These are phyloP conservation scores for Calamus simplicifolius DNA, from an alignment of 176 grass and related monocot species.

Conservation along the genomic window DNA sequence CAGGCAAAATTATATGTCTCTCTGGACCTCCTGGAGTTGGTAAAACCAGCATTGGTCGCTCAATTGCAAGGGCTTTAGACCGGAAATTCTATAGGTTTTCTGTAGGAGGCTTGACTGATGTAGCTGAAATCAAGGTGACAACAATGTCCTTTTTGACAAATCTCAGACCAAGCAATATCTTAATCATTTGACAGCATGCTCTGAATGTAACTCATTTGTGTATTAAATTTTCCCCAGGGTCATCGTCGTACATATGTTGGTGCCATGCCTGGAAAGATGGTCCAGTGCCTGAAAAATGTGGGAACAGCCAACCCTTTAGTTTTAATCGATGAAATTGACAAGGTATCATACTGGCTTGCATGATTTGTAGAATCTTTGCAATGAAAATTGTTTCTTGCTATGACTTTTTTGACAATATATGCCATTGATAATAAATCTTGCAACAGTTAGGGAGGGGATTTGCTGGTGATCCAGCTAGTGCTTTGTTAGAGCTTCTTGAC, in stretches of 20 bases:
- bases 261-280: conserved; percentile 99
- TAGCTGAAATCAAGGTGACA: conserved; percentile 96
- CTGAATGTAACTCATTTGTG: too few species aligned
- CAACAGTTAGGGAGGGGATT: conserved; percentile 88
- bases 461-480: conserved; percentile 98
- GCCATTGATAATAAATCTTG: conserved; percentile 8
- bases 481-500: conserved; percentile 91
- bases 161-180: too few species aligned
- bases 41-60: conserved; percentile 98
- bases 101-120: conserved; percentile 97
- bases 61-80: conserved; percentile 92
- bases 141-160: too few species aligned
- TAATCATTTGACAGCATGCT: too few species aligned
- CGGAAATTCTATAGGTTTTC: conserved; percentile 96
- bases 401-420: too few species aligned
- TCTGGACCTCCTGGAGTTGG: conserved; percentile 98
- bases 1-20: conserved; percentile 99
- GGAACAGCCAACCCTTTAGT: conserved; percentile 96
- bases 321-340: conserved; percentile 97
- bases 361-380: too few species aligned
- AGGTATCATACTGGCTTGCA: conserved; percentile 33
- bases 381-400: too few species aligned
- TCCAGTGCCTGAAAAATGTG: conserved; percentile 93
- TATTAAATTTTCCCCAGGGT: conserved; percentile 36
- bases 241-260: conserved; percentile 96